A percentile compares a stretch with the other conserved stretches of the same genome.
phyloP scores from a whole-genome alignment of 169 alveolate species.

The Eimeria brunetti region DNA sequence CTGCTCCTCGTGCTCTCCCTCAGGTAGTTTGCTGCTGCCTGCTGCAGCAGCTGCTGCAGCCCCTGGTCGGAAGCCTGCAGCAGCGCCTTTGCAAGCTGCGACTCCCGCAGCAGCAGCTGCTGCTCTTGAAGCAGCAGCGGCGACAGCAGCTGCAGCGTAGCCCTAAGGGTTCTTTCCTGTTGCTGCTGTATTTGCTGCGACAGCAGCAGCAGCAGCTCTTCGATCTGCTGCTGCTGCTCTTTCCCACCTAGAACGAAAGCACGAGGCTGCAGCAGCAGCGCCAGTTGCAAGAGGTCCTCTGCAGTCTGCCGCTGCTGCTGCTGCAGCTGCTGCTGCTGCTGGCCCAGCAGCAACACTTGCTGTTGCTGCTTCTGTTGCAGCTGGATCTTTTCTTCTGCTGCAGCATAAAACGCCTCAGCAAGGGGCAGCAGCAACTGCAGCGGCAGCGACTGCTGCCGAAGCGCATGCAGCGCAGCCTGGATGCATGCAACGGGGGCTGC shows the following conservation, averaged over 20 bases:
- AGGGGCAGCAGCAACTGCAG: background rate
- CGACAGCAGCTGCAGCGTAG: slow-evolving; percentile 10
- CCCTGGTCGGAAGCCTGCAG: slow-evolving; percentile 25
- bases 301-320: background rate
- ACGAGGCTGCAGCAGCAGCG: slow-evolving; percentile 25
- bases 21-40: background rate
- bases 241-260: background rate
- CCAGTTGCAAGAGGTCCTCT: background rate
- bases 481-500: slow-evolving; percentile 17
- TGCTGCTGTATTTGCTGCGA: slow-evolving; percentile 7
- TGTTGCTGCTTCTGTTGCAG: slow-evolving; percentile 21
- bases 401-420: slow-evolving; percentile 2
- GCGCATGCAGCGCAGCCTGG: slow-evolving; percentile 4
- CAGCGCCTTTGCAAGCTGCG: slow-evolving; percentile 21
- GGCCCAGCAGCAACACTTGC: background rate
- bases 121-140: background rate
- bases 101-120: slow-evolving; percentile 23
- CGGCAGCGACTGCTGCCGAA: slow-evolving; percentile 16
- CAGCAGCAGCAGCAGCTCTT: slow-evolving; percentile 21
- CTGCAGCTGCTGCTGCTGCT: slow-evolving; percentile 2
- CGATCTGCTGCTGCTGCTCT: slow-evolving; percentile 29
- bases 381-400: slow-evolving; percentile 7
- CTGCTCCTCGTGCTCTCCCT: background rate
- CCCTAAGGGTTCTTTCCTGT: background rate
- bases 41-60: slow-evolving; percentile 37